Conservation (phyloP, 2,329 filamentous ascomycete species). For the Colletotrichum acutatum region DNA sequence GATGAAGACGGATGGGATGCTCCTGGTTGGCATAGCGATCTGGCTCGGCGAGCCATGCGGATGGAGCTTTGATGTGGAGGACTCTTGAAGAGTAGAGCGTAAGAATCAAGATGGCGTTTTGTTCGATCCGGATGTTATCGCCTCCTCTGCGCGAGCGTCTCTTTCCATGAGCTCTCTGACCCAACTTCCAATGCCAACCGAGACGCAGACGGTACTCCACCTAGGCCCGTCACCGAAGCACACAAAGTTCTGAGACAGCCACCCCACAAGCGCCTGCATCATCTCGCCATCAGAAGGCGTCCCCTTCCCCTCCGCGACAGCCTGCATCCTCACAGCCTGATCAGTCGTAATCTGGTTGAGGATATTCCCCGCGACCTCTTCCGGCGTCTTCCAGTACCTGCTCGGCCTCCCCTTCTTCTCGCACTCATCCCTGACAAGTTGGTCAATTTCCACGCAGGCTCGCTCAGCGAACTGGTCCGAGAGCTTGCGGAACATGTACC, state of each 20-base stretch:
- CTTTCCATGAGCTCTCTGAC: neutral
- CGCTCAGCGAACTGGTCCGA: constrained; percentile 22
- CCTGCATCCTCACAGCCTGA: constrained; percentile 1
- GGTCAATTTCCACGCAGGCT: neutral
- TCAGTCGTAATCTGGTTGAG: neutral
- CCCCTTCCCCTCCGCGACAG: constrained; percentile 13
- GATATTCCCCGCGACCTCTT: constrained; percentile 6
- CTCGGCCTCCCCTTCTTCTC: neutral
- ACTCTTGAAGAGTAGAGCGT: too few species aligned
- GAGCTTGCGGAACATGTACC: constrained; percentile 30
- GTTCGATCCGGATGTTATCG: too few species aligned
- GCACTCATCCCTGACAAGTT: neutral
- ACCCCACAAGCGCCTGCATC: neutral
- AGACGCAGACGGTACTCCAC: constrained; percentile 22
- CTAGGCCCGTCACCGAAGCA: constrained; percentile 33
- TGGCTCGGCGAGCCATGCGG: neutral
- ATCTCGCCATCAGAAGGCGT: neutral
- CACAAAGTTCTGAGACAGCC: constrained; percentile 18
- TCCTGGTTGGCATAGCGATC: neutral
- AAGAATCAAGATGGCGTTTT: neutral
- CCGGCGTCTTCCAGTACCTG: constrained; percentile 25
- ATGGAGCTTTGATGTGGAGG: neutral
- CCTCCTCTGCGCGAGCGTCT: neutral
- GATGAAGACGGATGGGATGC: neutral
- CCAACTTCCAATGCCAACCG: constrained; percentile 26